A percentile compares a stretch with the other conserved stretches of the same genome.
Conservation (phyloP, 2,329 filamentous ascomycete species). For the Fusarium anthophilum region DNA sequence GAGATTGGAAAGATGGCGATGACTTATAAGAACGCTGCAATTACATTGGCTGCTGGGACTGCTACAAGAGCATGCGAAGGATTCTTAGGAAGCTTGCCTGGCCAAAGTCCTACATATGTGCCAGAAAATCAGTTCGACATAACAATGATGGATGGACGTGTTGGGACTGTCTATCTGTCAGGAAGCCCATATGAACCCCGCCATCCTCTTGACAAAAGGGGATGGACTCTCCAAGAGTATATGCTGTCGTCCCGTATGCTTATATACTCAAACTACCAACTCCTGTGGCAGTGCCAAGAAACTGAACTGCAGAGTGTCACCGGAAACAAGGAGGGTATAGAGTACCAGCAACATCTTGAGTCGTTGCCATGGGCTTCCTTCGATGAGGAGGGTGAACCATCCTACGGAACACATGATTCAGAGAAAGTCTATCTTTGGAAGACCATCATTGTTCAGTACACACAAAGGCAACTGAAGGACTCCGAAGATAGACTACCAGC, state of each 20-base stretch:
- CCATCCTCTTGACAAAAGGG: not conserved
- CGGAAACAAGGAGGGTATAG: fast-evolving
- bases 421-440: not conserved
- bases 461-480: fast-evolving
- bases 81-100: fast-evolving
- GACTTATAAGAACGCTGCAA: not conserved
- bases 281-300: not conserved
- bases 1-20: not conserved
- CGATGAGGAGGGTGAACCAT: fast-evolving
- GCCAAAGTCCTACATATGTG: fast-evolving
- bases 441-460: not conserved
- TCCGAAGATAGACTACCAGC: not conserved
- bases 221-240: not conserved
- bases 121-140: fast-evolving
- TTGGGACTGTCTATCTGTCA: not conserved
- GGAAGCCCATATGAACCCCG: fast-evolving
- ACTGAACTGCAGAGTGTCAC: not conserved
- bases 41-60: not conserved
- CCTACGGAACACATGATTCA: not conserved
- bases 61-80: not conserved
- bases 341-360: not conserved
- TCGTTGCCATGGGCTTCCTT: not conserved
- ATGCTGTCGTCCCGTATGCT: not conserved
- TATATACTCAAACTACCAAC: not conserved
- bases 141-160: fast-evolving